Evolutionary conservation across 164 flowering plant species (phyloP).

Genomic region (Akebia trifoliata): DNA sequence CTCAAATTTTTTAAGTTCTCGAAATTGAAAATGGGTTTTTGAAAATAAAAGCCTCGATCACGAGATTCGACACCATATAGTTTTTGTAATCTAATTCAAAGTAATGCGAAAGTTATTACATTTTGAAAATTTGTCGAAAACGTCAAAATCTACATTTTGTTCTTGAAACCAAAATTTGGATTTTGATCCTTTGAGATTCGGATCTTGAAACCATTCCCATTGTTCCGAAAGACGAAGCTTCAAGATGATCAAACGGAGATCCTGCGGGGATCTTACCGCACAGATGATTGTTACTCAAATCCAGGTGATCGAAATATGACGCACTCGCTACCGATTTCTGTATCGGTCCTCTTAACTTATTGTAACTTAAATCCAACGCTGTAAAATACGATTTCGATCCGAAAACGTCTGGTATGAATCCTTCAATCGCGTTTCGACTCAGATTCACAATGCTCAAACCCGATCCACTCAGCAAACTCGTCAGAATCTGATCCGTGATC

Average conservation of each 20-base stretch:
- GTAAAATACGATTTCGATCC: conserved; percentile 63
- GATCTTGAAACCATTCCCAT: no score
- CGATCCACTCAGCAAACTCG: conserved; percentile 37
- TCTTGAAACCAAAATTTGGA: no score
- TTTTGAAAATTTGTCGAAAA: no score
- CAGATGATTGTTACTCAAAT: conserved; percentile 71
- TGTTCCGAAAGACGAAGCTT: no score
- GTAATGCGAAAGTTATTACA: no score
- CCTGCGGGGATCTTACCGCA: conserved; percentile 73
- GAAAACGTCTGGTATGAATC: conserved; percentile 63
- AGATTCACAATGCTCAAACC: conserved; percentile 49
- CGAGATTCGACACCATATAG: no score
- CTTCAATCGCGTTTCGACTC: conserved; percentile 57
- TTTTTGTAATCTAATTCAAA: no score
- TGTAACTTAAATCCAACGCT: conserved; percentile 56
- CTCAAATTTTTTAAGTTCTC: no score
- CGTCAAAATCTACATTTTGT: no score
- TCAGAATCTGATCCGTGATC: conserved; percentile 56
- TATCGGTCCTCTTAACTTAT: conserved; percentile 46
- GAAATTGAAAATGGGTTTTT: no score
- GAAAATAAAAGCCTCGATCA: no score
- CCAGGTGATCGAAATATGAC: conserved; percentile 72
- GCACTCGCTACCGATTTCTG: conserved; percentile 51
- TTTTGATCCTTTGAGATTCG: no score
- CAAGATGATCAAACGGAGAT: conserved; percentile 65